A percentile compares a stretch with the other conserved stretches of the same genome.
These are phyloP conservation scores for Ophiostoma piceae DNA, from an alignment of 2,329 filamentous ascomycete species.

Conservation along the genomic window DNA sequence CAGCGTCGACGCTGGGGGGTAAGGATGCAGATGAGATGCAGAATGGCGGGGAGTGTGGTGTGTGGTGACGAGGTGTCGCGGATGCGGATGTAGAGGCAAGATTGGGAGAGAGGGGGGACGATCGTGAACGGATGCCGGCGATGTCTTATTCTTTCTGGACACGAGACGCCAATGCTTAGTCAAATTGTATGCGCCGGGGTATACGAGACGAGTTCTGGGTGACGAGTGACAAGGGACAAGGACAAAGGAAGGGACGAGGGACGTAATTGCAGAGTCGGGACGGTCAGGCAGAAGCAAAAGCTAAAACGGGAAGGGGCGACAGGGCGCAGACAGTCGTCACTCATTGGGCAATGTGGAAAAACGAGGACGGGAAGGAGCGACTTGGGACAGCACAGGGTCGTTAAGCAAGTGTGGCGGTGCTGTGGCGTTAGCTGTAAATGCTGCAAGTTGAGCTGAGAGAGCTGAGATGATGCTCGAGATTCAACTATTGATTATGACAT, in stretches of 20 bases:
- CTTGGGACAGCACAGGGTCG: neutral
- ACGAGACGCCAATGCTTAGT: slow-evolving; percentile 5
- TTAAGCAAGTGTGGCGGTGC: neutral
- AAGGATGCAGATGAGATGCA: neutral
- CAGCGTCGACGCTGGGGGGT: slow-evolving; percentile 14
- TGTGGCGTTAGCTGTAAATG: neutral
- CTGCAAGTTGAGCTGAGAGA: neutral
- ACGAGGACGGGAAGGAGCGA: neutral
- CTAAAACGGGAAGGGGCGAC: neutral
- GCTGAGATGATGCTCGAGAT: neutral
- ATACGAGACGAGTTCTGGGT: neutral
- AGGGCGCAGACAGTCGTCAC: neutral
- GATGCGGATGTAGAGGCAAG: neutral
- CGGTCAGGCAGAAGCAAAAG: slow-evolving; percentile 4
- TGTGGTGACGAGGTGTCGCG: slow-evolving; percentile 6
- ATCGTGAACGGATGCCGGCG: neutral
- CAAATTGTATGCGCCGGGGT: neutral
- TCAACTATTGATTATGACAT: too few species aligned
- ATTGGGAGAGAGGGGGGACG: slow-evolving; percentile 5
- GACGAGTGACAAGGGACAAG: neutral
- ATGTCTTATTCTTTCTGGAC: neutral
- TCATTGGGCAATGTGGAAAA: slow-evolving; percentile 7
- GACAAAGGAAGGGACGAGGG: neutral
- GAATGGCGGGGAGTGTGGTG: neutral
- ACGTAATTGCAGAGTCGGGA: neutral